Base-by-base conservation (phyloP, 768 basidiomycete species). In the Boletus tomentosulus region DNA sequence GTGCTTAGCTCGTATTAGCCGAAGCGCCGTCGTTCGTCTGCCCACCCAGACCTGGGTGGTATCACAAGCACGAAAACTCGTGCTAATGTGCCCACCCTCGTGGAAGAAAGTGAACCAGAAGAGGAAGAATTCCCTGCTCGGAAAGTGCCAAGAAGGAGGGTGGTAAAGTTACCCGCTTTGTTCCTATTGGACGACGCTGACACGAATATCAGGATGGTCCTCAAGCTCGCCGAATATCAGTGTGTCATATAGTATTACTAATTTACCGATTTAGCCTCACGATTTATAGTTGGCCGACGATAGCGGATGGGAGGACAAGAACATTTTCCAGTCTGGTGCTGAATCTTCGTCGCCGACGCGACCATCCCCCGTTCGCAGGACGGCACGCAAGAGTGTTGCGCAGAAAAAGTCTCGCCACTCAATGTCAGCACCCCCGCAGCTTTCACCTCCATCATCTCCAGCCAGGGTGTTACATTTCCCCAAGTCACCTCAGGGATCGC, bases 251-350 rank as follows among this genome's bases (percentile, higher is more conserved):
- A 70, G 9, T 48, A 34, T 50, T 66, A 16, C 34, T 48, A 22
- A 64, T 33, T 56, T 55, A 48, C 42, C 15, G 16, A 51, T 48
- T 35, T 11, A 52, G 54, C 25, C 6, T 49, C 48, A 55, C 46
- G 50, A 27, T 35, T 10, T 13, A 35, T 15, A 76, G 73, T 22
- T 65, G 54, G 71, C 65, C 25, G 86, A 88, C 37, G 88, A 89
- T 50, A 91, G 89, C 61, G 89, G 88, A 33, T 92, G 90, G 89
- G 90, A 92, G 63, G 90, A 92, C 59, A 91, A 90, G 63, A 92
- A 93, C 58, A 82, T 91, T 28, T 93, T 93, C 67, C 90, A 93
- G 64, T 91, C 89, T 9, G 90, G 89, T n/a, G 86, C 86, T 5
- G 90, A 92, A 61, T 87, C 86, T n/a, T 89, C 89, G 7, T 91